Conservation (phyloP, 306 rosid species). For the Casuarina equisetifolia region DNA sequence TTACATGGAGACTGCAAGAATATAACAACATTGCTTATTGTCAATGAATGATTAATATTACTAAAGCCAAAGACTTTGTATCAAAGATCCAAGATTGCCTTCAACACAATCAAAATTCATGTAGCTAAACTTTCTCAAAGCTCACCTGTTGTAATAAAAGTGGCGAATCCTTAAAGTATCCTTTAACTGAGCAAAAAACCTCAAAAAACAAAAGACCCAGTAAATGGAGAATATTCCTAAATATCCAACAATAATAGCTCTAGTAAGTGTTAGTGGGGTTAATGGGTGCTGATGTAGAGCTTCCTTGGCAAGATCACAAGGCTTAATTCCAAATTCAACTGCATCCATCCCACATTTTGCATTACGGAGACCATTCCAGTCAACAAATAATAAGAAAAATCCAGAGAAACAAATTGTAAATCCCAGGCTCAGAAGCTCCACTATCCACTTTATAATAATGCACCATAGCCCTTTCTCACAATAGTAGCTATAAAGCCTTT, state of each 20-base stretch:
- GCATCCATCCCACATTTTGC: slow-evolving; percentile 99
- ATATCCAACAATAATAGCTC: slow-evolving; percentile 81
- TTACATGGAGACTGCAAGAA: slow-evolving; percentile 75
- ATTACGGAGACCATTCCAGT: slow-evolving; percentile 93
- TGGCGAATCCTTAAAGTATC: slow-evolving; percentile 69
- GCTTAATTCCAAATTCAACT: slow-evolving; percentile 82
- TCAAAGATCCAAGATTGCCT: slow-evolving; percentile 5
- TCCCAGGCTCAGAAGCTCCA: slow-evolving; percentile 84
- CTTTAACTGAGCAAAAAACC: slow-evolving; percentile 84
- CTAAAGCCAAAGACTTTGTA: neutral
- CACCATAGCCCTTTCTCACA: slow-evolving; percentile 97
- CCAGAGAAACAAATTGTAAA: slow-evolving; percentile 88
- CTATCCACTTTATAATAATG: slow-evolving; percentile 83
- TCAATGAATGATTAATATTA: slow-evolving; percentile 10
- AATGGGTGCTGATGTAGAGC: slow-evolving; percentile 84
- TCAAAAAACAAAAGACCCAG: slow-evolving; percentile 87
- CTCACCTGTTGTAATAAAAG: slow-evolving; percentile 75
- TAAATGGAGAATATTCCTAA: slow-evolving; percentile 81
- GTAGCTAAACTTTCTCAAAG: slow-evolving; percentile 6
- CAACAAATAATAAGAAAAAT: slow-evolving; percentile 76
- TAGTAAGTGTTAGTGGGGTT: slow-evolving; percentile 69
- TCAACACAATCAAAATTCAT: slow-evolving; percentile 12
- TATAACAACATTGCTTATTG: slow-evolving; percentile 3
- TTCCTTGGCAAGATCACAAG: slow-evolving; percentile 90
- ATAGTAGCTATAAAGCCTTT: slow-evolving; percentile 84